Conservation (phyloP, 139 green algal species). For the Coelastrella sp. region DNA sequence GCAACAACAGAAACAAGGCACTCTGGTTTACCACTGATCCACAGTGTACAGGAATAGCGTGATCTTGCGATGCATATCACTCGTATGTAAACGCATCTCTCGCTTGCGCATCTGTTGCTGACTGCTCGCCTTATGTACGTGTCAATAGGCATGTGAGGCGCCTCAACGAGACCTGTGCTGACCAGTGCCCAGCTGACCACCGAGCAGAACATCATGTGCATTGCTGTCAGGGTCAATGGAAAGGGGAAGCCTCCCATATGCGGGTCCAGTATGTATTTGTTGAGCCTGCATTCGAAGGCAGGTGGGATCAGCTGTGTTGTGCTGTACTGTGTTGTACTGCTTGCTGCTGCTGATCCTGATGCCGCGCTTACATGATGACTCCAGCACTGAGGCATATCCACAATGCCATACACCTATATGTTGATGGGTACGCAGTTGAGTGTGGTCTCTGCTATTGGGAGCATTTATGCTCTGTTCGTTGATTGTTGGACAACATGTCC, state of each 20-base stretch:
- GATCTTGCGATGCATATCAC: no score
- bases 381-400: slow-evolving; percentile 82
- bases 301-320: not conserved
- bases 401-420: slow-evolving; percentile 37
- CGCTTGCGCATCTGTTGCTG: not conserved
- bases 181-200: slow-evolving; percentile 74
- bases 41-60: no score
- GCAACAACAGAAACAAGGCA: not conserved
- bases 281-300: slow-evolving; percentile 58
- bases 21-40: no score
- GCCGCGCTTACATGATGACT: slow-evolving; percentile 85
- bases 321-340: not conserved
- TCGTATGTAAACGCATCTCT: no score
- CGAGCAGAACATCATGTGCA: slow-evolving; percentile 94
- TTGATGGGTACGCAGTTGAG: not conserved
- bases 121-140: slow-evolving; percentile 30
- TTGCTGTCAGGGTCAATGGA: slow-evolving; percentile 86
- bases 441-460: not conserved
- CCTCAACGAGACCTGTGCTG: slow-evolving; percentile 51
- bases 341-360: not conserved
- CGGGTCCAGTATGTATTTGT: slow-evolving; percentile 93
- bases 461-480: no score
- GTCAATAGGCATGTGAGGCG: slow-evolving; percentile 7
- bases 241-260: slow-evolving; percentile 86
- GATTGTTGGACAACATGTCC: no score